Evolutionary conservation across 495 filamentous ascomycete species (phyloP), one percentile per base, ranked within the genome.

Genomic region (Penicillium steckii): DNA sequence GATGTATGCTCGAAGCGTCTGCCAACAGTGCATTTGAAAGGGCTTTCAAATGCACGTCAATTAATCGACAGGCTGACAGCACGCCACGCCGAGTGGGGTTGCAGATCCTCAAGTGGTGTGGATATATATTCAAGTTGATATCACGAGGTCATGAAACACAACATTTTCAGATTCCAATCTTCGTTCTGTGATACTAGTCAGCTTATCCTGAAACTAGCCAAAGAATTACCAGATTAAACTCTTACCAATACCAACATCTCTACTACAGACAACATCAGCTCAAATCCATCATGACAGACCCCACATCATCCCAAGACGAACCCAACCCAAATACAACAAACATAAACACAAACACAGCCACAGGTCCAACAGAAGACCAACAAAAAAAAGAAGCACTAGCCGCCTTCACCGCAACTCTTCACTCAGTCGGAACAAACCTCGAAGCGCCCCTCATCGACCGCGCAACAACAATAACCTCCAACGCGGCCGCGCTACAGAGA

Each of bases 391-490:
- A 93, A 79, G 89, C 91, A 44, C 82, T 85, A 62, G 73, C 80
- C 41, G 88, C 89, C 12, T 84, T 96, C 64, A 80, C 85, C 17
- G 88, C 88, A n/a, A 86, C 88, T 6, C 85, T 94, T 41, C 75
- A 77, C 61, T 85, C 88, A 66, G 83, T 92, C 29, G 86, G 85
- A 47, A 68, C 78, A 48, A 81, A 80, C 55, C 71, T 91, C 41
- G 86, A 91, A 71, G 65, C 77, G 19, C 80, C 87, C 44, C 81
- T 96, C 19, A 79, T 82, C 43, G 77, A 82, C 26, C 90, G 92
- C 59, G 90, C 89, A 6, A 69, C 76, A n/a, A 83, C 78, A 27
- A 81, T 98, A 25, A 88, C 94, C 68, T 62, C 68, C 18, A 97
- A 96, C 74, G 74, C 83, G 2, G 66, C 70, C 6, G 83, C 83